Evolutionary conservation across 768 basidiomycete species (phyloP), one percentile per base, ranked within the genome.

Genomic region (Russula lepida): DNA sequence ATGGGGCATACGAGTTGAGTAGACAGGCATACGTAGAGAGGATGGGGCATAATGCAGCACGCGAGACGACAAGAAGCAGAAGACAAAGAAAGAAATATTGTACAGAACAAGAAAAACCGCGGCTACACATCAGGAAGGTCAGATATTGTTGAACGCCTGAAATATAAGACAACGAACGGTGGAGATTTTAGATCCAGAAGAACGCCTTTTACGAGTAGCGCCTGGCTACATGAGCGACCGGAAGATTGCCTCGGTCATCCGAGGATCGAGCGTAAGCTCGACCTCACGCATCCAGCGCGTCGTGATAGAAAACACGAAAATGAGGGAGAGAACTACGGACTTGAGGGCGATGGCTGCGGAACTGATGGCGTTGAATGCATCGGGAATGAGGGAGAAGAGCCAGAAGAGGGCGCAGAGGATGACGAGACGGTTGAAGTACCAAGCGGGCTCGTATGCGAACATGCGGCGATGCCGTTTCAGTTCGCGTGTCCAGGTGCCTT

Each of bases 351-450:
- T 1, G 17, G 9, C 4, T 2, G 37, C 23, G 6, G 39, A 58
- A 3, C 11, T 23, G 54, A 56, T 1, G 4, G 48, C 6, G 11
- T 19, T 3, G 32, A 63, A 13, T 2, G 57, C 32, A 1, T 39
- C 62, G 5, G 62, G 62, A 8, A 63, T 6, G 62, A 63, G 62
- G 17, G 55, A 56, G 13, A 53, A 13, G 11, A 64, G 51, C 63
- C 63, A 64, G 23, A 37, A 57, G 21, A 64, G 21, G 15, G 28
- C 37, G 39, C 60, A 64, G 46, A 64, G 37, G 3, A 8, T 35
- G 15, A 64, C 3, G 44, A 64, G 55, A 6, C 60, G 60, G n/a
- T 64, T 57, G 21, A 56, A 19, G 27, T 63, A 58, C 63, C 60
- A 63, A 2, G 44, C 43, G 1, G 63, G 63, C 21, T 62, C 48